Conservation (phyloP, 2,329 filamentous ascomycete species). For the Colletotrichum horii region DNA sequence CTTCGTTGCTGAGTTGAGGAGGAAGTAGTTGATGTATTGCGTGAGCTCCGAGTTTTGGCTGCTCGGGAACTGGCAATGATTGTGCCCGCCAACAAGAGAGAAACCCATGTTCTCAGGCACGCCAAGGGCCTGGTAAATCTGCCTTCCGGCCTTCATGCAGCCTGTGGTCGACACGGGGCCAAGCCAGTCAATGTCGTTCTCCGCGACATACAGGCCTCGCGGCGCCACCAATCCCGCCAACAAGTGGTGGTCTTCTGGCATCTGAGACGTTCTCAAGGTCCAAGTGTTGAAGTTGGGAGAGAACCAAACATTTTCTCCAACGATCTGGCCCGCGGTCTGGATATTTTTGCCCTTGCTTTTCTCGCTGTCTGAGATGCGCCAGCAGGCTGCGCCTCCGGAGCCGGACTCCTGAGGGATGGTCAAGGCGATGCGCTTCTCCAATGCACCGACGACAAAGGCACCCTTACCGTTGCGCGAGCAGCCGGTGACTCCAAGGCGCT, state of each 20-base stretch:
- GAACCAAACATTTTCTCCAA: slow-evolving; percentile 69
- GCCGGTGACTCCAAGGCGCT: slow-evolving; percentile 61
- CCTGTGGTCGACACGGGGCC: slow-evolving; percentile 60
- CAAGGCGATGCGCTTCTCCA: slow-evolving; percentile 63
- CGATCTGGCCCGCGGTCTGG: slow-evolving; percentile 64
- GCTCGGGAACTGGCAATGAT: slow-evolving; percentile 61
- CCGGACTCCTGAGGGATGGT: slow-evolving; percentile 69
- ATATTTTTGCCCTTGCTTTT: slow-evolving; percentile 60
- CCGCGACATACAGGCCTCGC: slow-evolving; percentile 58
- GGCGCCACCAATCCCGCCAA: slow-evolving; percentile 62
- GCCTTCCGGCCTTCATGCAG: slow-evolving; percentile 60
- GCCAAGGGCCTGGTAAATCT: slow-evolving; percentile 60
- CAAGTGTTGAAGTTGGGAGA: slow-evolving; percentile 58
- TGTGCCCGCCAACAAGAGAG: slow-evolving; percentile 58
- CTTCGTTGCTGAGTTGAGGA: slow-evolving; percentile 27
- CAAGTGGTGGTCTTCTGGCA: slow-evolving; percentile 64
- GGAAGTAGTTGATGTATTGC: slow-evolving; percentile 61
- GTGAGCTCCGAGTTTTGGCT: slow-evolving; percentile 56
- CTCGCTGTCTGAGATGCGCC: slow-evolving; percentile 59
- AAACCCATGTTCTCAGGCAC: slow-evolving; percentile 62
- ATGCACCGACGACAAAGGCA: slow-evolving; percentile 64
- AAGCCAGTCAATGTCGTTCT: slow-evolving; percentile 66
- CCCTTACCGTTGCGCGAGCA: slow-evolving; percentile 71
- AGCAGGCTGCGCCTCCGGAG: slow-evolving; percentile 65
- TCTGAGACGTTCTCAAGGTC: slow-evolving; percentile 46